A percentile compares a stretch with the other conserved stretches of the same genome.
Conservation (phyloP, 495 filamentous ascomycete genomes). For the Cercophora newfieldiana region DNA sequence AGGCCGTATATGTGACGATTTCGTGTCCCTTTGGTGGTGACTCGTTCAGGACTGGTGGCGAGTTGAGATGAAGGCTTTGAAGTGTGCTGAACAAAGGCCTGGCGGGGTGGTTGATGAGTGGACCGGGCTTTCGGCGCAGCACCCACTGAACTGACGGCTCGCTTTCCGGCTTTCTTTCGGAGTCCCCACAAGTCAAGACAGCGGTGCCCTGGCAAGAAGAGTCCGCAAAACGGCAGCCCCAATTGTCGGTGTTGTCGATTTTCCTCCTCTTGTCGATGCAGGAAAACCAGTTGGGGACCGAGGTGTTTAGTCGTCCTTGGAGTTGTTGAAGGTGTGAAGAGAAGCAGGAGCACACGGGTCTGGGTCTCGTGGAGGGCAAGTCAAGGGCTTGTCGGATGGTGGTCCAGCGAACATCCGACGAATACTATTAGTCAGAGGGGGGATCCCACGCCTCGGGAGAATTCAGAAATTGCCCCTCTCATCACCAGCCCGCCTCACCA, state of each 20-base stretch:
- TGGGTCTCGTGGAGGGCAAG: slow-evolving; percentile 5
- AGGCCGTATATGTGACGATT: not conserved
- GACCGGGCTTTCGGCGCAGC: slow-evolving; percentile 11
- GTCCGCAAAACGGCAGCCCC: not conserved
- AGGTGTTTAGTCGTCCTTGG: not conserved
- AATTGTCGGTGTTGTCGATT: not conserved
- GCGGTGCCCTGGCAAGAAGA: not conserved
- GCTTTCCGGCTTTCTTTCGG: not conserved
- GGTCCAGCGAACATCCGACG: slow-evolving; percentile 18
- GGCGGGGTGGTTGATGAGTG: slow-evolving; percentile 14
- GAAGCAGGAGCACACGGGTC: not conserved
- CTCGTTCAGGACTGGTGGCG: not conserved
- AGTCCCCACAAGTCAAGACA: slow-evolving; percentile 6
- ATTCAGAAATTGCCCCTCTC: slow-evolving; percentile 30
- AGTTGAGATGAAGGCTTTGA: not conserved
- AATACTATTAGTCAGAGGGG: slow-evolving; percentile 20
- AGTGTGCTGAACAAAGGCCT: not conserved
- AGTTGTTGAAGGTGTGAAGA: not conserved
- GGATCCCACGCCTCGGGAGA: slow-evolving; percentile 34
- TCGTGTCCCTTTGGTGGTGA: slow-evolving; percentile 4
- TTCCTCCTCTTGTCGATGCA: not conserved
- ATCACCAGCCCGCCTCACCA: slow-evolving; percentile 9
- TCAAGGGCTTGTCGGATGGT: slow-evolving; percentile 12
- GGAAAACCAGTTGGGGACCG: not conserved
- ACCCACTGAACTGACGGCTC: not conserved